Percentiles rank a stretch among this genome's conserved stretches.
phyloP scores from a whole-genome alignment of 495 filamentous ascomycete species.

The Pseudoneurospora amorphoporcata region DNA sequence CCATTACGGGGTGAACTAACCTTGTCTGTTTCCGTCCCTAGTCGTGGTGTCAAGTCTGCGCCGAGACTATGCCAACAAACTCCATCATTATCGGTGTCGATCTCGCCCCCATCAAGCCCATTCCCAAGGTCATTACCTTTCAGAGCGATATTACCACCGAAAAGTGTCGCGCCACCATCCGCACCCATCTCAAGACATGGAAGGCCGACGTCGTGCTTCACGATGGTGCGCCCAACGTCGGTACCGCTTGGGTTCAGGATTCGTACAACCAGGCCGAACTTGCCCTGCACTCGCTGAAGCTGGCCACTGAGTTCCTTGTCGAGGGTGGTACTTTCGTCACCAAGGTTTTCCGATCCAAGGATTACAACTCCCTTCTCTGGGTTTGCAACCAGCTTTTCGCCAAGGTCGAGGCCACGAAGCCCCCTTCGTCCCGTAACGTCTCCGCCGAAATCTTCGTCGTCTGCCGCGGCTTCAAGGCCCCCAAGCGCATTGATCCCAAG shows the following conservation, averaged over 20 bases:
- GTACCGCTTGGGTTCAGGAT: constrained; percentile 97
- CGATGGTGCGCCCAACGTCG: constrained; percentile 96
- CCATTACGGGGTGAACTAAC: neutral
- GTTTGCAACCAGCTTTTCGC: constrained; percentile 94
- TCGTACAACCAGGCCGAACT: constrained; percentile 96
- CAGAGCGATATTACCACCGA: constrained; percentile 98
- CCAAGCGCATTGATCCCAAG: constrained; percentile 82
- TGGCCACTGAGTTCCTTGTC: constrained; percentile 86
- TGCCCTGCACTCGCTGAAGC: constrained; percentile 80
- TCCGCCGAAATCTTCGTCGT: constrained; percentile 98
- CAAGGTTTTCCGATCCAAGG: constrained; percentile 95
- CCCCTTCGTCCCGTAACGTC: constrained; percentile 88
- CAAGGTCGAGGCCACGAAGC: constrained; percentile 94
- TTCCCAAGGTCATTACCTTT: constrained; percentile 86
- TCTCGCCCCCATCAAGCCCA: constrained; percentile 89
- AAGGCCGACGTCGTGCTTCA: constrained; percentile 97
- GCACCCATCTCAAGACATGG: constrained; percentile 88
- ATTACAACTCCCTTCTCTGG: constrained; percentile 94
- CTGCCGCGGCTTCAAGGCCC: constrained; percentile 80
- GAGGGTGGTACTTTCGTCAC: constrained; percentile 94
- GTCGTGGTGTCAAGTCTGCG: constrained; percentile 98
- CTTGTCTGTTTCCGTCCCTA: constrained; percentile 22
- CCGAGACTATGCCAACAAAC: constrained; percentile 84
- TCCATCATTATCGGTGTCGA: constrained; percentile 93
- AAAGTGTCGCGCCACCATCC: constrained; percentile 86